Evolutionary conservation across 176 grass and related monocot species (phyloP), one percentile per base, ranked within the genome.

Genomic region (Zea mays): DNA sequence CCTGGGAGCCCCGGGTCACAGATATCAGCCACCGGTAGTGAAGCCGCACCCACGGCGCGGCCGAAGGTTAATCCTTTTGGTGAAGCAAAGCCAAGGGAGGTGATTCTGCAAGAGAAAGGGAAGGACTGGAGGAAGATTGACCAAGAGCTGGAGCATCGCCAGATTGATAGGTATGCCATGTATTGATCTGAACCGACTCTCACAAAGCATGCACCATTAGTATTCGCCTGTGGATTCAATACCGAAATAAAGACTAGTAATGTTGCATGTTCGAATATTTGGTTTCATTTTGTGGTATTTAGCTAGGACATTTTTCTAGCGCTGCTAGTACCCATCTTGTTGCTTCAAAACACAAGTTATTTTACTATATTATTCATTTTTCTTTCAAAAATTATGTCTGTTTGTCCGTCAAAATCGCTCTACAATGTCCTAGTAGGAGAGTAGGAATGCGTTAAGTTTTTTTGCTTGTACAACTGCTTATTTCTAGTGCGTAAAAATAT

Each of bases 61-160:
- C 72, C 79, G 0, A 97, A 90, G 85, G 82, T 85, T 7, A 92
- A 97, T 65, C 93, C 93, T 70, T 97, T 97, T 47, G 93, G 90
- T 38, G 80, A 88, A 35, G 87, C 90, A 0, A 97, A 92, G 68
- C 93, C 93, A 2, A 81, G 93, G 19, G 93, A 97, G 82, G 39
- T 92, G 69, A 43, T 97, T 48, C 72, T 97, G 13, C 78, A 97
- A 77, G 85, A 86, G 71, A 92, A 90, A 81, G 93, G 93, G 21
- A 92, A 86, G 83, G 82, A 97, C 35, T 97, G 90, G 90, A 90
- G 79, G 72, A 97, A 97, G 80, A 84, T 97, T 39, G 93, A 97
- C 71, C 76, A 81, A 1, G 85, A 97, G 35, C 76, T 92, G 61
- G 90, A 92, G 62, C 87, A 88, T 77, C 85, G 88, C 0, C 37